A percentile compares a stretch with the other conserved stretches of the same genome.
phyloP scores from a whole-genome alignment of 1,284 basidiomycete species.

The Sparassis latifolia region DNA sequence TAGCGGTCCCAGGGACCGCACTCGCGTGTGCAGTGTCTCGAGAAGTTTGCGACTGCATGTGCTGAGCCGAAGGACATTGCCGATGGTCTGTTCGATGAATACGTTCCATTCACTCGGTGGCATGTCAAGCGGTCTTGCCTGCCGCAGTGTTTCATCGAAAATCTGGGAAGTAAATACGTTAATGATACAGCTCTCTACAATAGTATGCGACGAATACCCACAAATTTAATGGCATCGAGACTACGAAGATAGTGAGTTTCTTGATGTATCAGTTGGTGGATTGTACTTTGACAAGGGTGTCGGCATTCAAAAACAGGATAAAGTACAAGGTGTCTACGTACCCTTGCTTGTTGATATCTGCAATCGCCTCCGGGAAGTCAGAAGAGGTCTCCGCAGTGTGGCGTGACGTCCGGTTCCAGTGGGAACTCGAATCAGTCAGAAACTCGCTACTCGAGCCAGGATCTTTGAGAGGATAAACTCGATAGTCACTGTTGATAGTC shows the following conservation, averaged over 20 bases:
- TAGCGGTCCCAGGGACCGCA: conserved; percentile 82
- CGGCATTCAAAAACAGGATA: neutral
- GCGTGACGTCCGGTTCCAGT: conserved; percentile 10
- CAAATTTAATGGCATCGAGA: conserved; percentile 76
- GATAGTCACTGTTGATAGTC: conserved; percentile 23
- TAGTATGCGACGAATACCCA: conserved; percentile 23
- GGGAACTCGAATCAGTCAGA: conserved; percentile 67
- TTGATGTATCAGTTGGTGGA: conserved; percentile 86
- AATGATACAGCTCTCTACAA: neutral
- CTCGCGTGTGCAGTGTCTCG: conserved; percentile 81
- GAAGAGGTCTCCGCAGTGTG: conserved; percentile 2
- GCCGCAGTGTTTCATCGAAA: conserved; percentile 75
- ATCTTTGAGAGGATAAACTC: neutral
- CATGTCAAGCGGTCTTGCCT: conserved; percentile 70
- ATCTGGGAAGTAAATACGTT: conserved; percentile 31
- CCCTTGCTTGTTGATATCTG: conserved; percentile 70
- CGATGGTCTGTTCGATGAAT: conserved; percentile 85
- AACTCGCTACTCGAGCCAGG: conserved; percentile 65
- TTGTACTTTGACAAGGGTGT: conserved; percentile 49
- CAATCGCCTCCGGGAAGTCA: conserved; percentile 74
- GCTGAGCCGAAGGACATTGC: conserved; percentile 80
- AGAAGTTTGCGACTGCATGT: conserved; percentile 78
- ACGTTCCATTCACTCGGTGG: conserved; percentile 58
- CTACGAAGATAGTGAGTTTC: conserved; percentile 91
- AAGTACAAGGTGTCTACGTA: conserved; percentile 3